Evolutionary conservation across 495 filamentous ascomycete genomes (phyloP), one percentile per base, ranked within the genome.

Genomic region (Aspergillus bertholletiae): DNA sequence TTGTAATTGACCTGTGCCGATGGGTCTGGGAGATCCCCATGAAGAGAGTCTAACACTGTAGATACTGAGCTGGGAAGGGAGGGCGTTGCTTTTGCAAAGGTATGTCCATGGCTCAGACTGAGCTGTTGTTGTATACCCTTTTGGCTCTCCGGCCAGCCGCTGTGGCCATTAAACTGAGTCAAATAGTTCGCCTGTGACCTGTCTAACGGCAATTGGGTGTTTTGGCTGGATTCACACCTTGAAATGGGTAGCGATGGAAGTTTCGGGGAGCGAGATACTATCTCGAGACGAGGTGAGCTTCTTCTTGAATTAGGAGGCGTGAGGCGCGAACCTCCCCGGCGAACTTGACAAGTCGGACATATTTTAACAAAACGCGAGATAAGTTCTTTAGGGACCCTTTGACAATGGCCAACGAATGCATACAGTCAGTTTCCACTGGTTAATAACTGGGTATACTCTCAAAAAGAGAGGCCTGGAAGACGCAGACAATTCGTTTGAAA

Each of bases 281-380:
- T 57, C 13, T 75, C 72, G 0, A 73, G 57, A 17, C 69, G 70
- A 15, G 74, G 75, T 9, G 75, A 79, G 48, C 68, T 60, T 58
- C 66, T 67, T 40, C 73, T 65, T 18, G 75, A 78, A 60, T 70
- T 74, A 32, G 75, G 73, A 11, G 75, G 75, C 23, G 74, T 75
- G 37, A 77, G 56, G 7, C 72, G 73, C 34, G 73, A 67, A n/a
- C 70, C 72, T 18, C 74, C 72, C 24, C 75, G 72, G 15, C 75
- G 75, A 13, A 74, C 70, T 53, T 76, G 74, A 48, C 75, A 79
- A 6, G 75, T 81, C 35, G 80, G 80, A 26, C 80, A 82, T 34
- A 79, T 79, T 51, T 79, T 79, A 28, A 82, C 80, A 51, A 82
- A 82, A 17, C 80, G 79, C 17, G 80, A 79, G 57, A 82, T 82